Evolutionary conservation across 2,329 filamentous ascomycete species (phyloP).

Genomic region (Chaetomiaceae sp.): DNA sequence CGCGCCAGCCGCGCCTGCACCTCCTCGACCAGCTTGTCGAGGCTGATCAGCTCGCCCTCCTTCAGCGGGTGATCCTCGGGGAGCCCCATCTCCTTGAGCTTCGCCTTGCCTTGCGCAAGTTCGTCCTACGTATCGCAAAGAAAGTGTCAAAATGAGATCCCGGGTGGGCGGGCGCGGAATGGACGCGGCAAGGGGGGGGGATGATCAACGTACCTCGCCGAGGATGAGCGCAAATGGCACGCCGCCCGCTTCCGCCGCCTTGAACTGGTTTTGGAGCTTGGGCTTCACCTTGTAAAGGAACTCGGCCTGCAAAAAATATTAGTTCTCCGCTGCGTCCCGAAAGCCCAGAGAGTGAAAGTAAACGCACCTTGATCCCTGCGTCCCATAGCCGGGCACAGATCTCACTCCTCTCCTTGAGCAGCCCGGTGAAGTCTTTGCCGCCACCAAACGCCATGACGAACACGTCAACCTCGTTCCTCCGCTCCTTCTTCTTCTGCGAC

Average conservation of each 20-base stretch:
- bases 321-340: background rate
- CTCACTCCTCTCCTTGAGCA: conserved; percentile 56
- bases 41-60: conserved; percentile 50
- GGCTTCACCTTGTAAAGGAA: conserved; percentile 88
- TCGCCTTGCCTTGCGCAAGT: conserved; percentile 72
- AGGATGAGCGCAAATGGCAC: conserved; percentile 85
- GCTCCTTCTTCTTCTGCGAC: conserved; percentile 47
- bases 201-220: conserved; percentile 54
- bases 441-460: conserved; percentile 94
- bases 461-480: conserved; percentile 75
- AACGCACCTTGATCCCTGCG: conserved; percentile 63
- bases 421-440: conserved; percentile 73
- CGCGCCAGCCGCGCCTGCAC: conserved; percentile 32
- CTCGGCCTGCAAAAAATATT: conserved; percentile 51
- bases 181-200: background rate
- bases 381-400: conserved; percentile 58
- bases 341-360: background rate
- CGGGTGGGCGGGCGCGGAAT: too few species aligned
- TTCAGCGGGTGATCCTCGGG: conserved; percentile 82
- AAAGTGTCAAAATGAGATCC: background rate
- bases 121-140: conserved; percentile 63
- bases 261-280: conserved; percentile 84
- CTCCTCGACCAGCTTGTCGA: conserved; percentile 21
- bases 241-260: conserved; percentile 71
- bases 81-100: conserved; percentile 73